These are phyloP conservation scores for Sporothrix variecibatus DNA, from an alignment of 2,329 filamentous ascomycete genomes.

Conservation along the genomic window DNA sequence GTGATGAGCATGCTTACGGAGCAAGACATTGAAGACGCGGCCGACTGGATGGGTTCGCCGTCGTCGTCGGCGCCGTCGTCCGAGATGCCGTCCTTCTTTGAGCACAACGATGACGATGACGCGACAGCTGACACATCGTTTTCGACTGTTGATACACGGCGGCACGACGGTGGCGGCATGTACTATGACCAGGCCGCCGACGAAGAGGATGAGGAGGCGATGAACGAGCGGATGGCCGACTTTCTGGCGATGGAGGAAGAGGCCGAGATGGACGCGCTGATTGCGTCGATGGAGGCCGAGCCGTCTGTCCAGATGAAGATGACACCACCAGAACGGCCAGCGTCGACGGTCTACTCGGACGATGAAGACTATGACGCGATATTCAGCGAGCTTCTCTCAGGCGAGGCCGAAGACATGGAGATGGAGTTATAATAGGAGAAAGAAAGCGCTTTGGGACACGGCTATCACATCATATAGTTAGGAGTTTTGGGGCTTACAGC, in stretches of 20 bases:
- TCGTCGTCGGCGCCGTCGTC: background rate
- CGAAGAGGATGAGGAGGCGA: slow-evolving; percentile 35
- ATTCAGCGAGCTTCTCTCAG: slow-evolving; percentile 66
- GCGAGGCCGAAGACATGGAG: slow-evolving; percentile 50
- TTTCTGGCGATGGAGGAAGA: slow-evolving; percentile 54
- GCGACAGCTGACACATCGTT: background rate
- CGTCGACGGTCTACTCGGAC: slow-evolving; percentile 48
- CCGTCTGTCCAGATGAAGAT: slow-evolving; percentile 1
- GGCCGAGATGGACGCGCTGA: slow-evolving; percentile 58
- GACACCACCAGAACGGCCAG: slow-evolving; percentile 34
- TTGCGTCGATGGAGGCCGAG: slow-evolving; percentile 48
- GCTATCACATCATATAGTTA: background rate
- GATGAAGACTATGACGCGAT: slow-evolving; percentile 64
- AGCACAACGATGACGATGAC: slow-evolving; percentile 4
- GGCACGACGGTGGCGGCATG: slow-evolving; percentile 18
- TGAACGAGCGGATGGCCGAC: slow-evolving; percentile 57
- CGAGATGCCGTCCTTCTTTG: slow-evolving; percentile 23
- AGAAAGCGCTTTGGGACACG: background rate
- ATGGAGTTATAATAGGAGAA: slow-evolving; percentile 39
- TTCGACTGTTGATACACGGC: background rate
- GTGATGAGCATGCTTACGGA: slow-evolving; percentile 48
- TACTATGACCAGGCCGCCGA: slow-evolving; percentile 29
- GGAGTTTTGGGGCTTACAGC: background rate
- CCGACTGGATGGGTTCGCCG: slow-evolving; percentile 38
- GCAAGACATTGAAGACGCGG: slow-evolving; percentile 55